These are phyloP conservation scores for Pythium aquatile DNA, from an alignment of 352 stramenopile species.

Conservation along the genomic window DNA sequence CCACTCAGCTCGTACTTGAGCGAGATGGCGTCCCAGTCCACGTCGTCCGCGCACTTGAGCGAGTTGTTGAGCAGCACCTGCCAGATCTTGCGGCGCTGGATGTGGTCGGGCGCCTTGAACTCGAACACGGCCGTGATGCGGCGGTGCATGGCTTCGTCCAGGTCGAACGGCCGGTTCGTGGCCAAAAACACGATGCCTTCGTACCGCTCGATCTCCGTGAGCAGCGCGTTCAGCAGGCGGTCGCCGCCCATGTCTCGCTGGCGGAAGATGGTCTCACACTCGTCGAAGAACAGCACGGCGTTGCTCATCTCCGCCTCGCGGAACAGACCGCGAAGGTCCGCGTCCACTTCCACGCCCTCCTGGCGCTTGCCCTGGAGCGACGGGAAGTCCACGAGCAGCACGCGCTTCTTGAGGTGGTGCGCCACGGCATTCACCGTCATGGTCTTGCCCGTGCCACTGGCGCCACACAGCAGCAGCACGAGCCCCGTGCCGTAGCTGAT, in stretches of 20 bases:
- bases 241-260: slow-evolving; percentile 81
- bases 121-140: slow-evolving; percentile 89
- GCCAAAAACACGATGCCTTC: slow-evolving; percentile 88
- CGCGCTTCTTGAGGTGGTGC: slow-evolving; percentile 82
- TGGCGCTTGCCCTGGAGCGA: slow-evolving; percentile 80
- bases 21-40: slow-evolving; percentile 83
- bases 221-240: slow-evolving; percentile 73
- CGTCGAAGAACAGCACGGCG: slow-evolving; percentile 88
- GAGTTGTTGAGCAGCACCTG: slow-evolving; percentile 58
- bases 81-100: slow-evolving; percentile 85
- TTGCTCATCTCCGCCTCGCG: slow-evolving; percentile 90
- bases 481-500: slow-evolving; percentile 79
- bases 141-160: slow-evolving; percentile 90
- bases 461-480: slow-evolving; percentile 78
- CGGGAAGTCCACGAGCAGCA: slow-evolving; percentile 87
- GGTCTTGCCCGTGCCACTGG: slow-evolving; percentile 88
- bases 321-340: slow-evolving; percentile 81
- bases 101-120: slow-evolving; percentile 83
- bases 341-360: slow-evolving; percentile 72
- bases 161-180: slow-evolving; percentile 85
- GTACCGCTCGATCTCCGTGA: slow-evolving; percentile 88
- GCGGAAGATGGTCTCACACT: slow-evolving; percentile 88
- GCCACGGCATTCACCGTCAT: slow-evolving; percentile 90
- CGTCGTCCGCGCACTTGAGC: slow-evolving; percentile 52
- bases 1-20: slow-evolving; percentile 89